Evolutionary conservation across 2,329 filamentous ascomycete genomes (phyloP), one percentile per base, ranked within the genome.

Genomic region (Keithomyces neogunnii): DNA sequence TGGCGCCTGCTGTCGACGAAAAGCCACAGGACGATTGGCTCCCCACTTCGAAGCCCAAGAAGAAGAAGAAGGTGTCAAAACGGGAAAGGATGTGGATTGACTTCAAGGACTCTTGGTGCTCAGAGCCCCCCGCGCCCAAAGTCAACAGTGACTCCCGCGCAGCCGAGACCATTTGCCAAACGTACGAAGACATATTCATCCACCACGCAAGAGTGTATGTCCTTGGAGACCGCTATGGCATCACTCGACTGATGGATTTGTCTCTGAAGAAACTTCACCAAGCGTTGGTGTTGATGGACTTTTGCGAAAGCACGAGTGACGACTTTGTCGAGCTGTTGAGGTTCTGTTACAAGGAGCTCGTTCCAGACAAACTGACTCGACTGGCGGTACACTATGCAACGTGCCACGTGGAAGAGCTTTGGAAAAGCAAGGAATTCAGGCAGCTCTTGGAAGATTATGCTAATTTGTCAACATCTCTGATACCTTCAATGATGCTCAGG

Each of bases 221-320:
- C 13, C 49, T 56, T 8, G 53, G 50, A 19, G 53, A 55, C 43
- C 49, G 53, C 32, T 56, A 56, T 31, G 42, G 30, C 5, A 48
- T 56, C 10, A n/a, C 42, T 7, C 36, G 28, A 4, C 29, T 56
- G 11, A 52, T 54, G 36, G 19, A 33, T 11, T 29, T 49, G 10
- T 51, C 55, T 3, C 44, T 56, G 7, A 13, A 33, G 13, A 54
- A 47, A 29, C 26, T 56, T 3, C 51, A 55, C 19, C 9, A 40
- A 26, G 32, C 49, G 6, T 44, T 56, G 46, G 46, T 47, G 13
- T 4, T 2, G 2, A 45, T 52, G 32, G 47, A 26, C 9, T 6
- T 52, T 5, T 26, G 44, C 6, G 3, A 50, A 35, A 6, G 33
- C 33, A 35, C 33, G 33, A 6, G 10, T 35, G 33, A 10, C 33